Evolutionary conservation across 2,329 filamentous ascomycete genomes (phyloP).

Genomic region (Colletotrichum noveboracense): DNA sequence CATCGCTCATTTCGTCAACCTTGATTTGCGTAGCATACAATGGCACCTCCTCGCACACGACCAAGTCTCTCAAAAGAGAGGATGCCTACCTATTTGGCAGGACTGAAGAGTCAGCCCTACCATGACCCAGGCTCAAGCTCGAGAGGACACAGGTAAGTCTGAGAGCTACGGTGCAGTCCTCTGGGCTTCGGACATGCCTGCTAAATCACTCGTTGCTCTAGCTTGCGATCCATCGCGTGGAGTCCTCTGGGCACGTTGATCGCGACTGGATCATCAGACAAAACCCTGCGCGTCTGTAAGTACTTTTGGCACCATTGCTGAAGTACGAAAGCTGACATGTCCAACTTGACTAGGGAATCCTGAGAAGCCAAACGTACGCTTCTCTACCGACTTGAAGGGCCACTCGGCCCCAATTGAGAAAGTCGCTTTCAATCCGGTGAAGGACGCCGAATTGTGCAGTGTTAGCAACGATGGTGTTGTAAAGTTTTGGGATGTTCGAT

Average conservation of each 20-base stretch:
- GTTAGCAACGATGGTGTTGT: constrained; percentile 76
- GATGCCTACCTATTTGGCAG: constrained; percentile 70
- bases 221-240: constrained; percentile 84
- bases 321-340: not conserved
- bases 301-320: constrained; percentile 21
- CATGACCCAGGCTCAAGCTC: constrained; percentile 61
- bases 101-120: constrained; percentile 75
- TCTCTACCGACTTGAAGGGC: constrained; percentile 77
- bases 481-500: constrained; percentile 82
- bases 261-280: constrained; percentile 78
- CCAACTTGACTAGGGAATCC: constrained; percentile 65
- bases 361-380: constrained; percentile 74
- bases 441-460: constrained; percentile 79
- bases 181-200: not conserved
- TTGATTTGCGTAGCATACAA: not conserved
- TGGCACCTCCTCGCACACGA: constrained; percentile 29
- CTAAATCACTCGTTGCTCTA: constrained; percentile 36
- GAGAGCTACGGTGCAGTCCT: constrained; percentile 14
- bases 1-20: not conserved
- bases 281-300: constrained; percentile 75
- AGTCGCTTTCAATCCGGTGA: constrained; percentile 78
- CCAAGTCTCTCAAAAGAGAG: constrained; percentile 71
- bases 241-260: constrained; percentile 84
- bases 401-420: constrained; percentile 72
- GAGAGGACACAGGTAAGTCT: constrained; percentile 62